These are phyloP conservation scores for Globisporangium okanoganense DNA, from an alignment of 352 stramenopile genomes.

Conservation along the genomic window DNA sequence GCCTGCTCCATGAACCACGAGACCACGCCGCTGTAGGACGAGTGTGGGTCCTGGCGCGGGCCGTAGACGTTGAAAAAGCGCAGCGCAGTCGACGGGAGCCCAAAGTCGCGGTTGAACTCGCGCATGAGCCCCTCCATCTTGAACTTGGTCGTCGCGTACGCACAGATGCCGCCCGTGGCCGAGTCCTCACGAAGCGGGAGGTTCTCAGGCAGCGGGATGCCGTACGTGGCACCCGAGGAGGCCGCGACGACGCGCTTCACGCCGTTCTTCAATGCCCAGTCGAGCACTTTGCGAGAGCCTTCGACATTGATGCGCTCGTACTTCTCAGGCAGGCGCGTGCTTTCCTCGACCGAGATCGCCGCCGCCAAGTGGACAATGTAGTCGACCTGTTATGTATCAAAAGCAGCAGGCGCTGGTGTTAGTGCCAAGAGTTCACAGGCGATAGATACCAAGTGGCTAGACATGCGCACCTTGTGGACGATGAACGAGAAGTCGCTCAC, in stretches of 20 bases:
- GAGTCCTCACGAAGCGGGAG: conserved; percentile 68
- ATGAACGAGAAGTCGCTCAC: conserved; percentile 78
- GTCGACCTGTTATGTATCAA: conserved; percentile 46
- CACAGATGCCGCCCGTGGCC: conserved; percentile 73
- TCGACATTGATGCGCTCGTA: conserved; percentile 85
- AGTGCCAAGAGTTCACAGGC: neutral
- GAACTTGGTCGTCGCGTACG: conserved; percentile 83
- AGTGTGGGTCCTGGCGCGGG: conserved; percentile 76
- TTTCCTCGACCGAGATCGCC: conserved; percentile 84
- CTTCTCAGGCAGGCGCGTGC: conserved; percentile 79
- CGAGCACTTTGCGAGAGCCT: conserved; percentile 76
- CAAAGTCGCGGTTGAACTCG: conserved; percentile 61
- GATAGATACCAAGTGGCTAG: neutral
- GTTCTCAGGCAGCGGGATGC: conserved; percentile 55
- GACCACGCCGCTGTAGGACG: conserved; percentile 79
- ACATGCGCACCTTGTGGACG: conserved; percentile 54
- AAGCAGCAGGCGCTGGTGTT: neutral
- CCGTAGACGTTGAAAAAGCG: conserved; percentile 87
- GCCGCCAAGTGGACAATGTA: conserved; percentile 82
- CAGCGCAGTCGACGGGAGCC: conserved; percentile 70
- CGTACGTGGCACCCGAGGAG: conserved; percentile 78
- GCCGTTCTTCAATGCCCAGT: conserved; percentile 69
- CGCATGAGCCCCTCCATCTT: conserved; percentile 81
- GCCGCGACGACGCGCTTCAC: conserved; percentile 79
- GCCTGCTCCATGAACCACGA: conserved; percentile 88